Conservation (phyloP, 768 basidiomycete species). For the Amanita inopinata region DNA sequence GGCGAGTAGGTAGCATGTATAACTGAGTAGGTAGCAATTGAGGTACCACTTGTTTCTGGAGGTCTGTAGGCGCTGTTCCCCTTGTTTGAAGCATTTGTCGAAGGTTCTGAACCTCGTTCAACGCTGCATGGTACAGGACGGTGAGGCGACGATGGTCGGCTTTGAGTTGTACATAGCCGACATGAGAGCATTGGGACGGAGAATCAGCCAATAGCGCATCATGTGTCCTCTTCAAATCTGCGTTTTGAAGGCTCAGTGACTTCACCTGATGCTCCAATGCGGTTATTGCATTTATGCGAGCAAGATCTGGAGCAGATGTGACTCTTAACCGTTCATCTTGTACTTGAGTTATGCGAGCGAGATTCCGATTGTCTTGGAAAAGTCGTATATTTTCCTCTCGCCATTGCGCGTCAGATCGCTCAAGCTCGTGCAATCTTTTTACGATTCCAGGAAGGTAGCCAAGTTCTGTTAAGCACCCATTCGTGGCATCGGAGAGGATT, state of each 20-base stretch:
- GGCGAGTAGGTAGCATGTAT: neutral
- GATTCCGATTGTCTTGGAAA: slow-evolving; percentile 28
- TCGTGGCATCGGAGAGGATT: slow-evolving; percentile 34
- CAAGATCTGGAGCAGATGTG: slow-evolving; percentile 13
- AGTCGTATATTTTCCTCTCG: slow-evolving; percentile 29
- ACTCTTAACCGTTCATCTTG: slow-evolving; percentile 15
- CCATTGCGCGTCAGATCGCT: slow-evolving; percentile 22
- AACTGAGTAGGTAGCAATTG: too few species aligned
- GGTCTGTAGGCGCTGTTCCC: neutral
- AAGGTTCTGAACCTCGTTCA: slow-evolving; percentile 15
- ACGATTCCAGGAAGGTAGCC: slow-evolving; percentile 36
- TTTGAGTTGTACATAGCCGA: slow-evolving; percentile 14
- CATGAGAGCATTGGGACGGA: neutral
- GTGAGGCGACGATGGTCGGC: slow-evolving; percentile 12
- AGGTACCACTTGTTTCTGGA: too few species aligned
- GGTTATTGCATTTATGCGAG: slow-evolving; percentile 14
- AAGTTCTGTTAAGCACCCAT: slow-evolving; percentile 36
- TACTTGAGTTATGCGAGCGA: slow-evolving; percentile 17
- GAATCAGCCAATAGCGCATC: slow-evolving; percentile 10
- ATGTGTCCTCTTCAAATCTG: slow-evolving; percentile 12
- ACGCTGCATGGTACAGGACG: slow-evolving; percentile 11
- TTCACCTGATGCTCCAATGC: slow-evolving; percentile 17
- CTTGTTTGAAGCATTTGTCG: neutral
- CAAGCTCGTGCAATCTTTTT: slow-evolving; percentile 26
- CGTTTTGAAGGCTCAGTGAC: slow-evolving; percentile 14